Percentiles rank a stretch among this genome's conserved stretches.
These are phyloP conservation scores for Acmispon strigosus DNA, from an alignment of 306 rosid genomes.

Conservation along the genomic window DNA sequence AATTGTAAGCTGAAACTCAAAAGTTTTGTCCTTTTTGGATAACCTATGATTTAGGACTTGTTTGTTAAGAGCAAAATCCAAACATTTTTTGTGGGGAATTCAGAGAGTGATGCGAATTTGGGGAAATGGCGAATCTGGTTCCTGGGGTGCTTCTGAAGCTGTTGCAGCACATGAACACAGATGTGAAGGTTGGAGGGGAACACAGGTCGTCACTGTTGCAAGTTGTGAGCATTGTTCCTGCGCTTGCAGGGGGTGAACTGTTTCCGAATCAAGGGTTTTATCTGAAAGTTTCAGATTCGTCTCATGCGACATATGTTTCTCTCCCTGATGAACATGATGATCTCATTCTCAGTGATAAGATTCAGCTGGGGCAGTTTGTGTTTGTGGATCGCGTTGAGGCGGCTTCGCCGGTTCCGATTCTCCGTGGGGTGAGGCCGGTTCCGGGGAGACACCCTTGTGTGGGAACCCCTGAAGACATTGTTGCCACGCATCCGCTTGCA, in stretches of 20 bases:
- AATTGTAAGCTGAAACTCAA: constrained; percentile 21
- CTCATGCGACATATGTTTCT: constrained; percentile 94
- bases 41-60: constrained; percentile 20
- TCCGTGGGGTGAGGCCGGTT: constrained; percentile 79
- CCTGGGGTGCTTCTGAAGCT: constrained; percentile 95
- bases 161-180: constrained; percentile 92
- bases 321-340: constrained; percentile 94
- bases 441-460: constrained; percentile 97
- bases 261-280: constrained; percentile 91
- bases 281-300: constrained; percentile 91
- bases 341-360: constrained; percentile 91
- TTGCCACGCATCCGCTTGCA: constrained; percentile 66
- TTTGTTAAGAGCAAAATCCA: constrained; percentile 17
- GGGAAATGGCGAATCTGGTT: constrained; percentile 88
- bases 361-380: constrained; percentile 93
- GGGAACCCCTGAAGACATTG: constrained; percentile 93
- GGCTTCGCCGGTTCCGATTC: constrained; percentile 84
- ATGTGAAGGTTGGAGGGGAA: constrained; percentile 90
- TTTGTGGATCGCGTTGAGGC: constrained; percentile 82
- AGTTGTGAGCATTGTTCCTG: constrained; percentile 95
- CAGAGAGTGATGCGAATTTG: constrained; percentile 49
- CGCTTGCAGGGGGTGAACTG: constrained; percentile 88
- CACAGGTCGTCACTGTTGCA: constrained; percentile 84
- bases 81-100: not conserved
- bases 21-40: constrained; percentile 9